Base-by-base conservation (phyloP, 345 rosid genomes). In the Physaria fendleri region DNA sequence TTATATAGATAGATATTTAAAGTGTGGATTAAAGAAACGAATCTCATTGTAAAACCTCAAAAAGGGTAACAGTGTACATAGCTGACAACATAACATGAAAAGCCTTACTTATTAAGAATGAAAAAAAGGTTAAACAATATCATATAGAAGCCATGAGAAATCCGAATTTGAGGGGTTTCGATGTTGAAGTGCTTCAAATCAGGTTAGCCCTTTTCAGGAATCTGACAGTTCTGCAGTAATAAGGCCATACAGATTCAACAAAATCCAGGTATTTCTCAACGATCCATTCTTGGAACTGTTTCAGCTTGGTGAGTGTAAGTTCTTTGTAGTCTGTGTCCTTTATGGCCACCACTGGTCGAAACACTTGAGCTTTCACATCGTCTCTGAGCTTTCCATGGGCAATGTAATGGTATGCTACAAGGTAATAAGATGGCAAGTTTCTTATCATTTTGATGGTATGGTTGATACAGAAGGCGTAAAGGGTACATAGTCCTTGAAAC, bases 181-280 rank as follows among this genome's bases (percentile, higher is more conserved):
- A 54, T 27, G 56, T 22, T 22, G 37, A 15, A n/a, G 16, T 45
- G 33, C 52, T 29, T 71, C 56, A 87, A 46, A 92, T 78, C 52
- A 92, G 73, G 73, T 88, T 84, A 57, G 95, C 95, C 79, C 83
- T 92, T 78, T 92, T 92, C 18, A 92, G 77, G 73, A 88, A 92
- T 71, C 98, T 80, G 78, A 92, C 80, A 32, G 96, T 85, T 75
- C 93, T 78, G 75, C 98, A 92, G 74, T 92, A 88, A 71, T 73
- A 76, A n/a, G 96, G 96, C 96, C 98, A 91, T 71, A 91, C 64
- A 23, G 88, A 84, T 62, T 92, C 96, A 59, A 92, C 77, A 58
- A 57, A 88, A 64, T 85, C 96, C 76, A 92, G 55, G 72, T 84
- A 81, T 69, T 54, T 77, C 76, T 92, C 98, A 72, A 58, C 13